A percentile compares a stretch with the other conserved stretches of the same genome.
Evolutionary conservation across 2,329 filamentous ascomycete genomes (phyloP).

Genomic region (Lachnellula arida): DNA sequence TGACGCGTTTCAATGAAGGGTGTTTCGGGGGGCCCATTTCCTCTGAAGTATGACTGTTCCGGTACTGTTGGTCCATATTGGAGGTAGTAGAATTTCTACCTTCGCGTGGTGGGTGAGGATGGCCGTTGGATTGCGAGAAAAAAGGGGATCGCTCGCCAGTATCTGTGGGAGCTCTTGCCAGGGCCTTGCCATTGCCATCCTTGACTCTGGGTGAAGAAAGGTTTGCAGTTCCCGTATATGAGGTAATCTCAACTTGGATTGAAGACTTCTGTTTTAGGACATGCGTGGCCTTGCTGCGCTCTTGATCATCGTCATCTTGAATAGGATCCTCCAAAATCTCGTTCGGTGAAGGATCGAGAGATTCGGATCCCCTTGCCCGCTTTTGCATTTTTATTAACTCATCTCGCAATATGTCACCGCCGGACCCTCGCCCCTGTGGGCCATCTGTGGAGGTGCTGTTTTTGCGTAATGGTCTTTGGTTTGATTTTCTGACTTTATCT

Average conservation of each 20-base stretch:
- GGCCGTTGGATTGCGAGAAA: background rate
- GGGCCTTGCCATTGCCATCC: background rate
- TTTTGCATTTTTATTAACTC: background rate
- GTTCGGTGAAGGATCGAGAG: background rate
- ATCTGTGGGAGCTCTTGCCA: background rate
- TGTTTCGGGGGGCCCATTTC: background rate
- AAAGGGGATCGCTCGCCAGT: background rate
- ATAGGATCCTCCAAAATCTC: background rate
- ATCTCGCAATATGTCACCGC: background rate
- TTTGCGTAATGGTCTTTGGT: background rate
- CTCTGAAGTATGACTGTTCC: background rate
- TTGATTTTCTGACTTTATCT: background rate
- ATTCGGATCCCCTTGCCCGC: background rate
- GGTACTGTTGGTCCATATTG: background rate
- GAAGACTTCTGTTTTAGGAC: background rate
- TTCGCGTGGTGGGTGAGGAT: background rate
- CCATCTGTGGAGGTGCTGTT: background rate
- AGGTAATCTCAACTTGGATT: background rate
- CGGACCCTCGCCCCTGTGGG: background rate
- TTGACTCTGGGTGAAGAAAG: background rate
- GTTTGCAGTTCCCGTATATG: too few relatives aligned
- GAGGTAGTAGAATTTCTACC: background rate
- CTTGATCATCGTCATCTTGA: background rate
- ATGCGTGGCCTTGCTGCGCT: background rate
- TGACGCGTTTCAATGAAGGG: background rate